phyloP scores from a whole-genome alignment of 2,329 filamentous ascomycete species.

The Fusarium odoratissimum region DNA sequence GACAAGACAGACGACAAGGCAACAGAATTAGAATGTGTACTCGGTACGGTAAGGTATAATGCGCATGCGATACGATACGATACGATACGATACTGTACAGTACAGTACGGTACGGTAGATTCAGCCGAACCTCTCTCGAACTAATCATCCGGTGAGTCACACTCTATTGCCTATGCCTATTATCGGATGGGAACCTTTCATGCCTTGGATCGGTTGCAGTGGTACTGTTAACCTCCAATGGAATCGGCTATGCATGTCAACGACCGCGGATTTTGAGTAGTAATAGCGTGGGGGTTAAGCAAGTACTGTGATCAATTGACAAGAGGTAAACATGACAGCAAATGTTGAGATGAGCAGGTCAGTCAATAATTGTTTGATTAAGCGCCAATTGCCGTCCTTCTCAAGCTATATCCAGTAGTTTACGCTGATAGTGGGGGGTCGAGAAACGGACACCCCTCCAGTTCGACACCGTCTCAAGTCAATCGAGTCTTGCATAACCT shows the following conservation, averaged over 20 bases:
- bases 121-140: conserved; percentile 12
- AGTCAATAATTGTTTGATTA: background rate
- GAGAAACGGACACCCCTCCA: conserved; percentile 28
- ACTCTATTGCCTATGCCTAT: conserved; percentile 10
- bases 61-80: background rate
- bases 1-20: background rate
- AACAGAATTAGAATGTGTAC: conserved; percentile 16
- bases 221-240: background rate
- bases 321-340: background rate
- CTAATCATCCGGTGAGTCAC: conserved; percentile 32
- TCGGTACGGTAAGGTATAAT: background rate
- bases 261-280: conserved; percentile 2
- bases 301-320: background rate
- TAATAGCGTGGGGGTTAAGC: conserved; percentile 30
- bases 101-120: conserved; percentile 1
- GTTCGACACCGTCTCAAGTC: conserved; percentile 16
- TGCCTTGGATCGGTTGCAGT: background rate
- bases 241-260: conserved; percentile 4
- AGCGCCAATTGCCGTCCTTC: conserved; percentile 6
- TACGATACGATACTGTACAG: background rate
- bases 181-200: conserved; percentile 9
- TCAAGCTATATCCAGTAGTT: conserved; percentile 11
- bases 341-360: background rate
- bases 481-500: conserved; percentile 16
- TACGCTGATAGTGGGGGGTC: conserved; percentile 4